Evolutionary conservation across 805 yeast genomes (phyloP).

Genomic region (Spathaspora girioi): DNA sequence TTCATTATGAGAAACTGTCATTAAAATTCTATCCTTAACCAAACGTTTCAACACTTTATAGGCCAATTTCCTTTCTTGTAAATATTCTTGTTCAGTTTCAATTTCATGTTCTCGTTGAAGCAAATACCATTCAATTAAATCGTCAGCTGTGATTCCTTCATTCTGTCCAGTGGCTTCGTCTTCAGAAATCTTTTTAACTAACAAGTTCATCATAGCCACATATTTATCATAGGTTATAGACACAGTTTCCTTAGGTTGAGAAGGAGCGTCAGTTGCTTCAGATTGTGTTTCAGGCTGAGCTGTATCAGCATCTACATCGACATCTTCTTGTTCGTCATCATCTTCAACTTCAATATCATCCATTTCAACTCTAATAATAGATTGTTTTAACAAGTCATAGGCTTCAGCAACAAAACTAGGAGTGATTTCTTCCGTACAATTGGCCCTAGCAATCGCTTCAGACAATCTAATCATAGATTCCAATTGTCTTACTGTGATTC

Average conservation of each 20-base stretch:
- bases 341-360: conserved; percentile 87
- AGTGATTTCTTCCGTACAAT: conserved; percentile 84
- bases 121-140: conserved; percentile 79
- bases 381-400: conserved; percentile 80
- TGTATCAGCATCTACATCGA: conserved; percentile 9
- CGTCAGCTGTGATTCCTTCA: conserved; percentile 64
- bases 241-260: conserved; percentile 22
- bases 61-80: conserved; percentile 66
- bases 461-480: conserved; percentile 90
- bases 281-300: conserved; percentile 10
- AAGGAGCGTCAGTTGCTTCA: conserved; percentile 4
- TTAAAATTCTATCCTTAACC: conserved; percentile 78
- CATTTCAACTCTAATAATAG: conserved; percentile 89
- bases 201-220: conserved; percentile 73
- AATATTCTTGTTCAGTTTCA: conserved; percentile 64
- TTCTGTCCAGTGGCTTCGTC: conserved; percentile 47
- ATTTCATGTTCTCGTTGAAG: conserved; percentile 68
- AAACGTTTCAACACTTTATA: conserved; percentile 78
- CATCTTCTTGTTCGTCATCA: conserved; percentile 37
- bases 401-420: conserved; percentile 91
- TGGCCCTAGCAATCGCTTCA: conserved; percentile 96
- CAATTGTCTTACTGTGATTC: conserved; percentile 95
- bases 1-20: conserved; percentile 45
- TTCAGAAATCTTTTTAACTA: conserved; percentile 62
- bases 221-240: conserved; percentile 83